Base-by-base conservation (phyloP, 192 early-diverging fungal species). In the Rhizophagus clarus region DNA sequence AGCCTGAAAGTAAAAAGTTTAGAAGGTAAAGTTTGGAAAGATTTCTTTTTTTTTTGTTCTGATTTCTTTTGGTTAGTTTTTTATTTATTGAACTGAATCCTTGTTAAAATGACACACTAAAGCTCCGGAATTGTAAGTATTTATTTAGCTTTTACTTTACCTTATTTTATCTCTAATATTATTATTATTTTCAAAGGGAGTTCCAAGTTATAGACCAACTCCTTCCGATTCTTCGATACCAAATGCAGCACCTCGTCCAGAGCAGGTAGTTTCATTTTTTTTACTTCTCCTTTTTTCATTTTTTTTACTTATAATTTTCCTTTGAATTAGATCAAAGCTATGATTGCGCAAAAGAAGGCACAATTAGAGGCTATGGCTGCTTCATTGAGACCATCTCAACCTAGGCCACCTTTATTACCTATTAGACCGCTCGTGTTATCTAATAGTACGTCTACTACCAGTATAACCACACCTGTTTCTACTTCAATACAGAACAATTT, bases 261-360 rank as follows among this genome's bases (percentile, higher is more conserved):
- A 76, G 22, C 60, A 76, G 32, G 61, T 76, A 76, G 0, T 8
- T 26, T 20, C 17, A 24, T 14, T 74, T 14, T 14, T 61, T 74
- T 60, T 2, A 29, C 5, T 51, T 4, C 9, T 11, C 9, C 24
- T n/a, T 26, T 51, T 45, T 24, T 12, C 8, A 31, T 4, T 26
- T 70, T 20, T n/a, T 24, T 70, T 26, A 40, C 7, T 11, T 15
- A 3, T 20, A 24, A n/a, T 7, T 70, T 22, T 42, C 31, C 11
- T 24, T 40, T n/a, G 20, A 8, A 37, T 11, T 81, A 89, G 88
- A 84, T 87, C 47, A 83, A 83, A 56, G 86, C 83, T 12, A 79
- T 86, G 82, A 81, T 90, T 45, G 89, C 86, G 3, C 74, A 85
- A 49, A 82, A 80, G 15, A 80, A 76, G 24, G 84, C 83, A n/a